Base-by-base conservation (phyloP, 768 basidiomycete genomes). In the Amanita molliuscula region DNA sequence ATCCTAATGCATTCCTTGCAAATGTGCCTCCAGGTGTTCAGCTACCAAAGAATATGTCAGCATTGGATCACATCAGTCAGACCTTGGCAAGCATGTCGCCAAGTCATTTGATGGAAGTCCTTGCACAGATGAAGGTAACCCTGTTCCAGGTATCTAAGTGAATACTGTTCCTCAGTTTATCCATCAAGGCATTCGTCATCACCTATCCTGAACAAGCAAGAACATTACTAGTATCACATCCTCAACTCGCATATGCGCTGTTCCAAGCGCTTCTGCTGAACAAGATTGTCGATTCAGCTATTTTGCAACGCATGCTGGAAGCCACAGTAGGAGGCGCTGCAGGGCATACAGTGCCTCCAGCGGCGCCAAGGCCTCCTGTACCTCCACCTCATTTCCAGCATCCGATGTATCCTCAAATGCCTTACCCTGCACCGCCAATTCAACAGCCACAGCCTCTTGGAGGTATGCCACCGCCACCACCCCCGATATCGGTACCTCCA, bases 91-190 rank as follows among this genome's bases (percentile, higher is more conserved):
- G 72, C 25, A 88, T 95, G 73, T 78, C 80, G 48, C 89, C 91
- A 0, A 75, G 71, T 34, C 89, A 95, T 61, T 71, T 95, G 54
- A 81, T 94, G 67, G 95, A 99, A 66, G 86, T 97, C 7, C 71
- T 99, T 56, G 87, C 87, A n/a, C 91, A 96, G 65, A 94, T 95
- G 87, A 98, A 98, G 84, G 96, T 94, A 63, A 60, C 75, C 66
- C 46, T 40, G 43, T 47, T 53, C 15, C 57, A 35, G 52, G 48
- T 47, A 40, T 34, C 62, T 58, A 42, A 54, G 53, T 40, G 28
- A 44, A 31, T 23, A 37, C 34, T 37, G 26, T 48, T 42, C 28
- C 36, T 25, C 28, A 51, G 16, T 44, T 50, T 28, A 50, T 47
- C 33, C 46, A 51, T 48, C 21, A 29, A 99, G 96, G 88, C 88